Conservation (phyloP, 768 basidiomycete species). For the Lactarius akahatsu region DNA sequence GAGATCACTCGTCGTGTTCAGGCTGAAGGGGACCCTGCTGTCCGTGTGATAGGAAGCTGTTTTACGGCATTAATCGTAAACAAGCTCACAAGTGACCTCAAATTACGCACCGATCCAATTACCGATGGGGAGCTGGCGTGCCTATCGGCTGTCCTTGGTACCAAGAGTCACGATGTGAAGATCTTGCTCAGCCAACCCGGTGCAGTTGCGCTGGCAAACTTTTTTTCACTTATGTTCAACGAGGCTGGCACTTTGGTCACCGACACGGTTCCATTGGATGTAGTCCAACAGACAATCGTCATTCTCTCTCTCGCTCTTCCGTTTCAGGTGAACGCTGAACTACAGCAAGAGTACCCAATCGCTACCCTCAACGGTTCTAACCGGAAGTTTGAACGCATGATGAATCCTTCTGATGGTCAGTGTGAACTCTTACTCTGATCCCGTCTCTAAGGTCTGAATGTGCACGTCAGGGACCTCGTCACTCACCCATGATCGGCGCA, state of each 20-base stretch:
- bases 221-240: no score
- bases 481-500: not conserved
- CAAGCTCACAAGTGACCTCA: not conserved
- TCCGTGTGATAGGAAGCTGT: not conserved
- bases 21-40: not conserved
- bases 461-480: not conserved
- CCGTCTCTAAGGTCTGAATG: not conserved
- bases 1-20: not conserved
- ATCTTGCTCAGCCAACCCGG: not conserved
- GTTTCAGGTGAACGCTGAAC: no score
- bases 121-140: not conserved
- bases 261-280: no score
- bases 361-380: no score
- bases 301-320: no score
- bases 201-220: no score
- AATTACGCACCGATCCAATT: not conserved
- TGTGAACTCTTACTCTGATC: not conserved
- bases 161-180: not conserved
- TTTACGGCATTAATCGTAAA: not conserved
- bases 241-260: no score
- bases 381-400: not conserved
- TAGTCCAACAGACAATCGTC: no score
- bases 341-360: no score
- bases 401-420: not conserved
- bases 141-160: not conserved